These are phyloP conservation scores for Thelonectria blattea DNA, from an alignment of 2,329 filamentous ascomycete species.

Conservation along the genomic window DNA sequence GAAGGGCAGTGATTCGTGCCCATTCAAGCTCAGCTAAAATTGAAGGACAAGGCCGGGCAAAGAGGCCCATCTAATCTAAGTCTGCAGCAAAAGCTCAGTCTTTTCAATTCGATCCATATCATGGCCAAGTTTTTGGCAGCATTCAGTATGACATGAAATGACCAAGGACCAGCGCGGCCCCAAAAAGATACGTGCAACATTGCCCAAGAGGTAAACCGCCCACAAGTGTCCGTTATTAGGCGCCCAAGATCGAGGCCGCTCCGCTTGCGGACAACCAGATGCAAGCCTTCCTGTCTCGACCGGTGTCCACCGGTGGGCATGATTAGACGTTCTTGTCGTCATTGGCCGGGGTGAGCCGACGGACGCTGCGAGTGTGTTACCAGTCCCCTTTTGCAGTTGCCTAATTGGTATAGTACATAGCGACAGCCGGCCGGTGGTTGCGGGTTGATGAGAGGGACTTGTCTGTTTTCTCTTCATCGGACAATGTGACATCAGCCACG, in stretches of 20 bases:
- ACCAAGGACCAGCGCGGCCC: neutral
- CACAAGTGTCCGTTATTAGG: no score
- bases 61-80: neutral
- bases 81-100: neutral
- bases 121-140: neutral
- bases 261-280: neutral
- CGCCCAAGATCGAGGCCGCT: neutral
- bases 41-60: neutral
- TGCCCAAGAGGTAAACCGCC: neutral
- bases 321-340: neutral
- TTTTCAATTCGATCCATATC: neutral
- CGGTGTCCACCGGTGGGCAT: neutral
- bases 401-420: no score
- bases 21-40: slow-evolving; percentile 1
- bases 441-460: no score
- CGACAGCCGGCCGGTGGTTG: no score
- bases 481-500: neutral
- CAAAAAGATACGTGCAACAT: neutral
- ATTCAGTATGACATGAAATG: neutral
- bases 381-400: no score
- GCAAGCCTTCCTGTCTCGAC: no score
- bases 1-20: neutral
- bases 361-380: no score
- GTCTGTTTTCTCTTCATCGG: neutral
- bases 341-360: neutral